Conservation (phyloP, 495 filamentous ascomycete genomes). For the Penicillium samsonianum region DNA sequence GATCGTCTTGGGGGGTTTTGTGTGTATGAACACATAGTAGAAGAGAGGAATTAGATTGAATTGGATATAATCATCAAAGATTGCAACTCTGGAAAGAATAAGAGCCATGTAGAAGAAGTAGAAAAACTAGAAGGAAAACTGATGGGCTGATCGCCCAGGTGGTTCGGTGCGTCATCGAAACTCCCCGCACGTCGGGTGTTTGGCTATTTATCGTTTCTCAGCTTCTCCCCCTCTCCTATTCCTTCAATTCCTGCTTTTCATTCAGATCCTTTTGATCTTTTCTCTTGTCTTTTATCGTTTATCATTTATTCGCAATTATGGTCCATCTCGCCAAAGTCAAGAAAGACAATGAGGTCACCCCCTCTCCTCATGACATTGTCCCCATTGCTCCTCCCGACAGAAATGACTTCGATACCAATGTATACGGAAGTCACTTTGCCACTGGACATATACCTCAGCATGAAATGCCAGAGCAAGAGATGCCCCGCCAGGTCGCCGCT, state of each 20-base stretch:
- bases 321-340: conserved; percentile 43
- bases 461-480: conserved; percentile 88
- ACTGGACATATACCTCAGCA: conserved; percentile 72
- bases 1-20: background rate
- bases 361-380: conserved; percentile 31
- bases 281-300: background rate
- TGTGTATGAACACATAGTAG: background rate
- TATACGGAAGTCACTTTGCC: conserved; percentile 84
- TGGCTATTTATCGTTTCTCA: background rate
- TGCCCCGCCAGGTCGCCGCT: conserved; percentile 88
- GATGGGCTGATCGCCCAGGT: background rate
- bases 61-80: no score
- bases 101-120: background rate
- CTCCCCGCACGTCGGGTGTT: no score
- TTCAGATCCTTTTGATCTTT: background rate
- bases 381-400: conserved; percentile 38
- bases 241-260: background rate
- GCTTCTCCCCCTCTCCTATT: background rate
- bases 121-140: background rate
- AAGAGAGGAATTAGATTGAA: background rate
- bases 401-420: conserved; percentile 66
- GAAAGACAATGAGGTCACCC: conserved; percentile 32
- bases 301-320: conserved; percentile 26
- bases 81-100: background rate
- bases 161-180: no score